phyloP scores from a whole-genome alignment of 805 yeast genomes.

The Ogataea allantospora region DNA sequence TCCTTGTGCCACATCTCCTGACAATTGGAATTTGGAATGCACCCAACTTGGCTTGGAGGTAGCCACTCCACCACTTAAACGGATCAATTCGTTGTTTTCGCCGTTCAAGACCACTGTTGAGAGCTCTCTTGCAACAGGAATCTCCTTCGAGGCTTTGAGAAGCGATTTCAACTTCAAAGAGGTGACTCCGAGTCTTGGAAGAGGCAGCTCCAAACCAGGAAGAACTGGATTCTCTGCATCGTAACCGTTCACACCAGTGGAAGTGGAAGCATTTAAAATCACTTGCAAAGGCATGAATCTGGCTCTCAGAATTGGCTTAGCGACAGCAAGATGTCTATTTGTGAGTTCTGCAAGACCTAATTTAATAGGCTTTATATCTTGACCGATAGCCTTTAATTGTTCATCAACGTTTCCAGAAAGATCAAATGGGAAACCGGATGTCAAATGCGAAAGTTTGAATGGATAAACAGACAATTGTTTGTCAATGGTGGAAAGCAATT shows the following conservation, averaged over 20 bases:
- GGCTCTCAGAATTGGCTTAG: constrained; percentile 70
- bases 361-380: constrained; percentile 60
- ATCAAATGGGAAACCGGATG: constrained; percentile 59
- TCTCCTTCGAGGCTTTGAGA: constrained; percentile 49
- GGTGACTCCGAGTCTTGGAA: constrained; percentile 71
- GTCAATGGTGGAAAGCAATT: constrained; percentile 68
- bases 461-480: constrained; percentile 82
- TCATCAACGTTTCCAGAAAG: constrained; percentile 36
- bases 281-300: constrained; percentile 70
- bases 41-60: constrained; percentile 81
- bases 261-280: constrained; percentile 60
- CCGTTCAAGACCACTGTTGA: constrained; percentile 65
- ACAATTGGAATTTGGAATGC: constrained; percentile 70
- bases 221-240: constrained; percentile 63
- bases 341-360: constrained; percentile 78
- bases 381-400: constrained; percentile 45
- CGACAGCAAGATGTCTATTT: constrained; percentile 74
- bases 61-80: constrained; percentile 77
- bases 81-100: constrained; percentile 53
- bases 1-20: constrained; percentile 44
- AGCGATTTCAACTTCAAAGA: constrained; percentile 65
- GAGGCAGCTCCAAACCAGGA: constrained; percentile 73
- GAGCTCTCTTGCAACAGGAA: constrained; percentile 74
- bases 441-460: constrained; percentile 76
- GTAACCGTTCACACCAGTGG: constrained; percentile 64